These are phyloP conservation scores for Suillus occidentalis DNA, from an alignment of 768 basidiomycete genomes.

Conservation along the genomic window DNA sequence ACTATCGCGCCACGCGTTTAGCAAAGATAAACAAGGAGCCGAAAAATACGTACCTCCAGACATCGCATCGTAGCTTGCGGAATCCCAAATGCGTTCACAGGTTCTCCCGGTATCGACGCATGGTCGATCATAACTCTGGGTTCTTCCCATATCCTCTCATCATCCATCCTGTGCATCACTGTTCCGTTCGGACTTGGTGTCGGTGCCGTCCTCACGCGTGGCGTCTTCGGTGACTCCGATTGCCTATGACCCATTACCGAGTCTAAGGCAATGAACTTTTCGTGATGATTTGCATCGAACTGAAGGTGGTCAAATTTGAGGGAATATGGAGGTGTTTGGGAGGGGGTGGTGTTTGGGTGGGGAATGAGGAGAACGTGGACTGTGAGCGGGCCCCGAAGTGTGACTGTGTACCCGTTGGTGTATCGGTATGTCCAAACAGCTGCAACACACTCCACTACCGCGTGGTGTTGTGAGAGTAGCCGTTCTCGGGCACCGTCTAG, in stretches of 20 bases:
- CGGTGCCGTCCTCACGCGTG: constrained; percentile 32
- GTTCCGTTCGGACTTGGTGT: constrained; percentile 35
- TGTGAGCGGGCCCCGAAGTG: constrained; percentile 71
- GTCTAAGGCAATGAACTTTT: constrained; percentile 73
- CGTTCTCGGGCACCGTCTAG: constrained; percentile 79
- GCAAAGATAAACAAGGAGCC: constrained; percentile 7
- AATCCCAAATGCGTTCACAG: constrained; percentile 86
- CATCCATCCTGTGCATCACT: constrained; percentile 37
- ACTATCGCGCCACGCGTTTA: constrained; percentile 35
- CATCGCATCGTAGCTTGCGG: constrained; percentile 89
- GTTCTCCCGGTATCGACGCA: constrained; percentile 74
- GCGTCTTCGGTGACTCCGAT: constrained; percentile 42
- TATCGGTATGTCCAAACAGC: constrained; percentile 86
- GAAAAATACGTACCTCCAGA: constrained; percentile 57
- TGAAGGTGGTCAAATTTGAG: constrained; percentile 73
- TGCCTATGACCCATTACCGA: constrained; percentile 52
- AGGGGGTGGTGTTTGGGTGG: constrained; percentile 14
- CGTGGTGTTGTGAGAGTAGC: constrained; percentile 43
- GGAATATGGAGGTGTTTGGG: constrained; percentile 25
- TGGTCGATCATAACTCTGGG: constrained; percentile 57
- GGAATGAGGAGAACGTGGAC: constrained; percentile 53
- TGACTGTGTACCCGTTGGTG: constrained; percentile 75
- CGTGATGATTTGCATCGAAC: constrained; percentile 72
- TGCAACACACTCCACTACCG: constrained; percentile 65
- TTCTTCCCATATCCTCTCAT: constrained; percentile 68